Conservation (phyloP, 176 grass and related monocot genomes). For the barley (Hordeum vulgare) region DNA sequence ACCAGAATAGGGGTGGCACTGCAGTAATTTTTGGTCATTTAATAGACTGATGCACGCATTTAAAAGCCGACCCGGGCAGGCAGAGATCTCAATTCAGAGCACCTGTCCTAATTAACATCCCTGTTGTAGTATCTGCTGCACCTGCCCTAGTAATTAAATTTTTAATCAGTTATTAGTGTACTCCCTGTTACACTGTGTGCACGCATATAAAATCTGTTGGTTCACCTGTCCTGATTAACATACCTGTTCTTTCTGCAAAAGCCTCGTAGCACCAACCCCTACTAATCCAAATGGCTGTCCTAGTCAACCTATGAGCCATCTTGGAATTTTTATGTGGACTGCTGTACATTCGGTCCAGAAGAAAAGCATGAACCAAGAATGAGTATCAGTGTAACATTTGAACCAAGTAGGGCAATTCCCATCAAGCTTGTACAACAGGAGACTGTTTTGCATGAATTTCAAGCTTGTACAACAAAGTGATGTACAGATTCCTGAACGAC, state of each 20-base stretch:
- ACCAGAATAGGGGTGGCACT: background rate
- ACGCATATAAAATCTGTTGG: background rate
- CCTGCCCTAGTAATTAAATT: background rate
- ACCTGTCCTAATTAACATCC: background rate
- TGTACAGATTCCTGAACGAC: too few species aligned
- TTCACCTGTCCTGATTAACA: too few species aligned
- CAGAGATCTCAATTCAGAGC: constrained; percentile 32
- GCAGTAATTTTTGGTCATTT: background rate
- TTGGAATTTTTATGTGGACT: background rate
- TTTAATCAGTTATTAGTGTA: background rate
- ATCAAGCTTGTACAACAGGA: too few species aligned
- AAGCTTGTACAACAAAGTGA: too few species aligned
- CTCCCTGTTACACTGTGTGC: background rate
- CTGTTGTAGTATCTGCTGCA: background rate
- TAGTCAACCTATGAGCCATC: background rate
- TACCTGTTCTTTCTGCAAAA: too few species aligned
- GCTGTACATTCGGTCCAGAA: background rate
- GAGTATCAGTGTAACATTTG: background rate
- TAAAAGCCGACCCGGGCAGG: constrained; percentile 28
- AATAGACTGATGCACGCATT: constrained; percentile 9
- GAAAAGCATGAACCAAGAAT: background rate
- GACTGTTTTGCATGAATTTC: background rate
- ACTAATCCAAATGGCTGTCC: background rate
- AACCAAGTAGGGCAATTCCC: background rate
- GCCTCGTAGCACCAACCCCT: too few species aligned